Evolutionary conservation across 2,329 filamentous ascomycete species (phyloP).

Genomic region (Stachybotrys chartarum): DNA sequence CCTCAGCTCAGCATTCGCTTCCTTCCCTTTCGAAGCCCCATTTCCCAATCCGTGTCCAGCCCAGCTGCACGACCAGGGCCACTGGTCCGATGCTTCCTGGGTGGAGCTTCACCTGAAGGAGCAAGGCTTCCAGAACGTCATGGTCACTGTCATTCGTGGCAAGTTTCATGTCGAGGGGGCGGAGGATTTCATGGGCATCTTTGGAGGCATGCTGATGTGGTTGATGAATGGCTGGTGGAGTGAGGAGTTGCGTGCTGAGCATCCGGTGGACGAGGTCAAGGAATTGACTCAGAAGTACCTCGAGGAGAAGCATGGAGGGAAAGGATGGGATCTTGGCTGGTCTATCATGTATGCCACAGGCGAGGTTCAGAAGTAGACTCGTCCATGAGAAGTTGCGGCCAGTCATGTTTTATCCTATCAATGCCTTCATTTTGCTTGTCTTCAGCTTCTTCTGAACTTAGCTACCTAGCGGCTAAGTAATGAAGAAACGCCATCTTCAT

Average conservation of each 20-base stretch:
- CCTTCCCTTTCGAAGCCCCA: conserved; percentile 32
- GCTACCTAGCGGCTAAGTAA: no score
- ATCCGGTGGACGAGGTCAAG: conserved; percentile 27
- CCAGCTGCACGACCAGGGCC: conserved; percentile 30
- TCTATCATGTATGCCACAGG: background rate
- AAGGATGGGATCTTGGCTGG: conserved; percentile 17
- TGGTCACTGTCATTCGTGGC: conserved; percentile 21
- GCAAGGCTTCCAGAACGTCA: conserved; percentile 30
- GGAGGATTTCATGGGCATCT: conserved; percentile 25
- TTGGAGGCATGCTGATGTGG: conserved; percentile 31
- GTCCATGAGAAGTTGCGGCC: background rate
- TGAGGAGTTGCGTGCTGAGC: conserved; percentile 27
- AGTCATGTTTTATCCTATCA: no score
- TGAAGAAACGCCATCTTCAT: no score
- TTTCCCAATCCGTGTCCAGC: conserved; percentile 24
- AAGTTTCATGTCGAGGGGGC: conserved; percentile 21
- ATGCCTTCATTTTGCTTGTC: no score
- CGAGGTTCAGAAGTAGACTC: conserved; percentile 1
- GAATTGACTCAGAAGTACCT: conserved; percentile 26
- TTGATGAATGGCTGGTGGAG: conserved; percentile 30
- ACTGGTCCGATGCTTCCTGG: conserved; percentile 33
- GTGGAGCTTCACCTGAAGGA: conserved; percentile 25
- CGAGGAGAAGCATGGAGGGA: conserved; percentile 27
- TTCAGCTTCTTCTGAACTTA: no score
- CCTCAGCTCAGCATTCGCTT: conserved; percentile 28